Evolutionary conservation across 371 early-diverging fungal genomes (phyloP).

Genomic region (Lichtheimia ornata): DNA sequence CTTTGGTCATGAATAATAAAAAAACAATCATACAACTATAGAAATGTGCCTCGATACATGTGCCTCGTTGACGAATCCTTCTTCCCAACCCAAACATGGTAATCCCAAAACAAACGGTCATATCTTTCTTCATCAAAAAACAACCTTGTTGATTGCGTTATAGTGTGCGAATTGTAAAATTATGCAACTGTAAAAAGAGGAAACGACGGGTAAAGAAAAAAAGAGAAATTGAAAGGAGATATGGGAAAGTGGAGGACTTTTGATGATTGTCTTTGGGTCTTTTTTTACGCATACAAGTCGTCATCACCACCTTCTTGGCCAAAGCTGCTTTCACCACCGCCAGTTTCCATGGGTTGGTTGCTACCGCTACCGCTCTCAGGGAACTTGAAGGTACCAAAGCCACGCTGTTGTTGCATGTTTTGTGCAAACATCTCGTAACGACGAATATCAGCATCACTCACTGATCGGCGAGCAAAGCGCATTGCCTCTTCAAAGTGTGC

Average conservation of each 20-base stretch:
- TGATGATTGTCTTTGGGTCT: background rate
- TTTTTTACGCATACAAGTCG: conserved; percentile 57
- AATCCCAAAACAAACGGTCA: too few species aligned
- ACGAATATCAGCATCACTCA: conserved; percentile 96
- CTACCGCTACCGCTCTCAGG: conserved; percentile 71
- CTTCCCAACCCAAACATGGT: too few species aligned
- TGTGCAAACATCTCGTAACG: conserved; percentile 99
- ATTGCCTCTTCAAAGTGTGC: conserved; percentile 99
- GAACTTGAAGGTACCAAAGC: conserved; percentile 94
- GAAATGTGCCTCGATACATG: too few species aligned
- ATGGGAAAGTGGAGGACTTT: too few species aligned
- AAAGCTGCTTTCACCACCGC: conserved; percentile 40
- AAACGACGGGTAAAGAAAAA: too few species aligned
- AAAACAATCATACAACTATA: too few species aligned
- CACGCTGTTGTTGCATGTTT: conserved; percentile 92
- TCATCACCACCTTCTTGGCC: conserved; percentile 55
- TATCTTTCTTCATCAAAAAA: too few species aligned
- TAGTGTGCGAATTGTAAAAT: too few species aligned
- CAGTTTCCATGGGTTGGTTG: conserved; percentile 28
- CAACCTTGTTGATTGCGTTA: too few species aligned
- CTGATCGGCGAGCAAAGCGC: conserved; percentile 96
- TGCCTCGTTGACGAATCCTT: too few species aligned
- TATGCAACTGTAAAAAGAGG: too few species aligned
- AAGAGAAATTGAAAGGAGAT: background rate
- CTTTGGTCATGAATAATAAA: too few species aligned